Base-by-base conservation (phyloP, 371 early-diverging fungal species). In the Mucor lusitanicus region DNA sequence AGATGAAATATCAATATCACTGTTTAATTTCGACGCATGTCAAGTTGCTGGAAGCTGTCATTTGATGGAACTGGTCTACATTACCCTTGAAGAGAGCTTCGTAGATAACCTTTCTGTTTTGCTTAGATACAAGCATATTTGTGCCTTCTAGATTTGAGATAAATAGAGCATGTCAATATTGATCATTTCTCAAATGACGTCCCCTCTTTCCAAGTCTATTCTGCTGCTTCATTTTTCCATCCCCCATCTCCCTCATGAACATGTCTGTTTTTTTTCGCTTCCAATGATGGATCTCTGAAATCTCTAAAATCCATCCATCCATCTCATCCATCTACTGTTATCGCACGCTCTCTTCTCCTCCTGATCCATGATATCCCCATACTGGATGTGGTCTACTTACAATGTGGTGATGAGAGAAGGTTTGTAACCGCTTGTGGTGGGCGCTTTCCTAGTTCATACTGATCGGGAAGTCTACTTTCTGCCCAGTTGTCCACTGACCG, bases 41-140 rank as follows among this genome's bases (percentile, higher is more conserved):
- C 57, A 72, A 32, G 30, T 33, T 30, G 15, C 19, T 28, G 11
- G 30, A 54, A 12, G 17, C 40, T 28, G 55, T 6, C 17, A 15
- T 0, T 25, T 46, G 5, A 21, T 46, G n/a, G n/a, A n/a, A n/a
- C 21, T 46, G 46, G 3, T 46, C 11, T 23, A 64, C 63, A 28
- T 79, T 84, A 90, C 91, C 91, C 83, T 89, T 89, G 89, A 92
- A 93, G 75, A 95, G 90, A 82, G 87, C 86, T 87, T 93, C 92
- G 92, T 94, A 94, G 84, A 94, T 92, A 77, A 85, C 87, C 90
- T 94, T 95, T 84, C 96, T 90, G 93, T 97, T 95, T 80, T 91
- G 84, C 87, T 94, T 94, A 76, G 94, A 89, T 84, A 97, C 96
- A 79, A 95, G 92, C 97, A 97, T 97, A 71, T 74, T 92, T 80